phyloP scores from a whole-genome alignment of 2,329 filamentous ascomycete species.

The Paracoccidioides brasiliensis region DNA sequence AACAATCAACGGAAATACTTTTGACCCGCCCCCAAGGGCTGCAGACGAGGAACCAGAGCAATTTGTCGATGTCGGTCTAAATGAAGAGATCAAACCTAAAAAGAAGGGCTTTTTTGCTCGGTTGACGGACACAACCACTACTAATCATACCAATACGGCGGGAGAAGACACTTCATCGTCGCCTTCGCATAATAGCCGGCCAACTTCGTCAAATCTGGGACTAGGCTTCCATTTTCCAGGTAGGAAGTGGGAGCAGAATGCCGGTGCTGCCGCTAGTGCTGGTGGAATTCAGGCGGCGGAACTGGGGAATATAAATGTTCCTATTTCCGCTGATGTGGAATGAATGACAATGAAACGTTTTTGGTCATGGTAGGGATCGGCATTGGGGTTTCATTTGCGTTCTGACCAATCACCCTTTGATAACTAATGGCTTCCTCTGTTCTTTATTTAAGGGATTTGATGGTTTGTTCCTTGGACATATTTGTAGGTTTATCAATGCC shows the following conservation, averaged over 20 bases:
- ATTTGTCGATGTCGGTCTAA: slow-evolving; percentile 83
- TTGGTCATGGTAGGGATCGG: background rate
- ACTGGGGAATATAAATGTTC: slow-evolving; percentile 45
- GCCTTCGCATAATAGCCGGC: slow-evolving; percentile 26
- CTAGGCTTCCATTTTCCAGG: slow-evolving; percentile 55
- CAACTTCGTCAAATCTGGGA: slow-evolving; percentile 28
- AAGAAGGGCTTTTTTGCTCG: slow-evolving; percentile 66
- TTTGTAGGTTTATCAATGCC: background rate
- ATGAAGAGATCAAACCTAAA: slow-evolving; percentile 48
- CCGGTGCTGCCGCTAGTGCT: slow-evolving; percentile 30
- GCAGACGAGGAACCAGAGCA: slow-evolving; percentile 58
- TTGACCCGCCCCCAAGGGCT: slow-evolving; percentile 33
- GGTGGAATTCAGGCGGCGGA: slow-evolving; percentile 63
- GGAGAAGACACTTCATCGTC: slow-evolving; percentile 4
- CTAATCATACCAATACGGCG: background rate
- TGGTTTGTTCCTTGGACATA: background rate
- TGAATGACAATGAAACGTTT: background rate
- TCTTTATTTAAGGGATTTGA: background rate
- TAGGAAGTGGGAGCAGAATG: slow-evolving; percentile 58
- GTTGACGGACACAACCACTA: slow-evolving; percentile 48
- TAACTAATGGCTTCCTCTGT: background rate
- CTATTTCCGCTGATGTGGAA: background rate
- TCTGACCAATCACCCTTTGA: background rate
- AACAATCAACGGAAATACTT: slow-evolving; percentile 42
- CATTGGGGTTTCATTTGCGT: background rate